Evolutionary conservation across 306 rosid species (phyloP), one percentile per base, ranked within the genome.

Genomic region (Prunus mira): DNA sequence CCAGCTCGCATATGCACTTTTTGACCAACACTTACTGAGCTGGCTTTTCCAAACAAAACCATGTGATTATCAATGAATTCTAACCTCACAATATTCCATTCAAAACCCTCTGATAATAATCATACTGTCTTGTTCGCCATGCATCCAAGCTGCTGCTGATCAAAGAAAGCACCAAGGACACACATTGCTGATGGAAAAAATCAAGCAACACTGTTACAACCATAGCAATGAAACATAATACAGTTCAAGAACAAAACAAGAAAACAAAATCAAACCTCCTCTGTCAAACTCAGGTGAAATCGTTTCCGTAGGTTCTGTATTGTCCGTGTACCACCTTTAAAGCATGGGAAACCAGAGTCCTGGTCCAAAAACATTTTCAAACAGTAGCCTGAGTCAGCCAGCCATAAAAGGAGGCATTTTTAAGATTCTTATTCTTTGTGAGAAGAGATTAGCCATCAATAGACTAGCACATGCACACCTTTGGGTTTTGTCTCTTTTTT

Each of bases 101-200:
- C 88, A 96, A 85, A 79, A 96, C 99, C 83, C 78, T 89, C 89
- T 96, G 99, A 82, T 96, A 96, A 81, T 96, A 96, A 83, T 96
- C 99, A 82, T 96, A 96, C 83, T 96, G 99, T 68, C 99, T 87
- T 67, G 99, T 96, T 82, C 99, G 88, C 99, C 99, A 96, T 51
- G 99, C 99, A 85, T 96, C 99, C 81, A 96, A 87, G 84, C 99
- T 96, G 85, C 93, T 91, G 89, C 99, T 92, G 70, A 96, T 96
- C 38, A 96, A 92, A 17, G 99, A 91, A 76, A 96, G 97, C 81
- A 96, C 99, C 88, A 96, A 82, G 32, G 99, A 96, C 69, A 96
- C 99, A 77, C 99, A 96, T 90, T 96, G 99, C 99, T 92, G 96
- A 86, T 13, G 82, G 62, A 72, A 46, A 71, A 69, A 4, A 56